Base-by-base conservation (phyloP, 2,329 filamentous ascomycete species). In the Colletotrichum musicola region DNA sequence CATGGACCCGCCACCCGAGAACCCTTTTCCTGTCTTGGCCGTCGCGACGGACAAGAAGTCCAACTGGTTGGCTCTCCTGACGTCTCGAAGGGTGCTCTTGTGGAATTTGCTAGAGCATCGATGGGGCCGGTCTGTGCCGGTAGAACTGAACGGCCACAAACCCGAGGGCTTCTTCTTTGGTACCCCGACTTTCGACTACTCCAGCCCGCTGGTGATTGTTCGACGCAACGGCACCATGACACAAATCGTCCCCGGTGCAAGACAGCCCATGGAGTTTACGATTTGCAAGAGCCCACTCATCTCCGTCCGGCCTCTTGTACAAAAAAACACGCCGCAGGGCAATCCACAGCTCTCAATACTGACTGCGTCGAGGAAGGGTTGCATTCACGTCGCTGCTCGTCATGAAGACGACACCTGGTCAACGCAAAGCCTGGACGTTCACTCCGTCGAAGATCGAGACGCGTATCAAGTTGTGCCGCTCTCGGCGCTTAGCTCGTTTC, bases 161-260 rank as follows among this genome's bases (percentile, higher is more conserved):
- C 87, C 89, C 0, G 84, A 88, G 47, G 85, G 89, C 1, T 89
- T 93, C 74, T 89, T 90, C 66, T 94, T 94, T 72, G 83, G 83
- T 0, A 79, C 82, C 6, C 77, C 78, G 27, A 77, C 78, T 25
- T 74, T 74, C 22, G 74, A 76, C 16, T 65, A 76, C 1, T 75
- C 81, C 1, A 83, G 84, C 1, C 81, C 83, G 12, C 77, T 94
- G 1, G 75, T 93, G 9, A 75, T 93, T 7, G 84, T 94, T 6
- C 88, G 88, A 42, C 85, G 87, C 16, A 89, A 91, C 61, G 92
- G 92, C 0, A 82, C 84, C 3, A 80, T 94, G 74, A 85, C 84
- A 0, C 89, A 92, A 73, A 77, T 91, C 12, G 82, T 83, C 56
- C 78, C 86, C 16, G 84, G 83, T 16, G 80, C 77, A 30, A 81